Evolutionary conservation across 78 protist genomes (phyloP).

Genomic region (Polysphondylium violaceum): DNA sequence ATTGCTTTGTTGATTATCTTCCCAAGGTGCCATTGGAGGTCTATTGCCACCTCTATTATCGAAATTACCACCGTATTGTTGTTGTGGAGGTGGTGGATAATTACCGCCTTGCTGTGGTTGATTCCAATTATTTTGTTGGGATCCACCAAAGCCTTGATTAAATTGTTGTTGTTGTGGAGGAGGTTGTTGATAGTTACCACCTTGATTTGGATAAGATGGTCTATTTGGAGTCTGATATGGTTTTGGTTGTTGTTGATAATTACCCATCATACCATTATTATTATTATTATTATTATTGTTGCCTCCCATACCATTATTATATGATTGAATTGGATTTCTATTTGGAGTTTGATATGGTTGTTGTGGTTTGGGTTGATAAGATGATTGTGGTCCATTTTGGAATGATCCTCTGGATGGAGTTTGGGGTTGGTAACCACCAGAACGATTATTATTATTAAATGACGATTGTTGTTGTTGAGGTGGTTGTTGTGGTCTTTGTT

Average conservation of each 20-base stretch:
- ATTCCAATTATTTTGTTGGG: not conserved
- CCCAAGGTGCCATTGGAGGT: too few species aligned
- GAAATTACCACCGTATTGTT: too few species aligned
- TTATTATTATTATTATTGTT: not conserved
- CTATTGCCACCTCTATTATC: too few species aligned
- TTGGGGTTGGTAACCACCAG: not conserved
- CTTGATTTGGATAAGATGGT: constrained; percentile 7
- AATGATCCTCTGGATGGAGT: not conserved
- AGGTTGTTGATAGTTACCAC: too few species aligned
- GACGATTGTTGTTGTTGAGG: constrained; percentile 37
- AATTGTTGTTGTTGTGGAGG: constrained; percentile 8
- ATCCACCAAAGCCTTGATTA: not conserved
- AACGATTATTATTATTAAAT: not conserved
- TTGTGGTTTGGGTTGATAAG: too few species aligned
- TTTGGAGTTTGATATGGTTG: not conserved
- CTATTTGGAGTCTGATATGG: not conserved
- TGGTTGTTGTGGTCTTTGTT: not conserved
- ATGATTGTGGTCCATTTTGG: not conserved
- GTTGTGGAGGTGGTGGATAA: too few species aligned
- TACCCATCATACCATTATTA: not conserved
- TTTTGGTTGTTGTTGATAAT: not conserved
- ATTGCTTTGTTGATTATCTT: too few species aligned
- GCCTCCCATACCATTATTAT: not conserved
- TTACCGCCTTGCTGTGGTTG: not conserved
- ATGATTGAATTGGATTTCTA: too few species aligned